Evolutionary conservation across 495 filamentous ascomycete species (phyloP).

Genomic region (Jackrogersella minutella): DNA sequence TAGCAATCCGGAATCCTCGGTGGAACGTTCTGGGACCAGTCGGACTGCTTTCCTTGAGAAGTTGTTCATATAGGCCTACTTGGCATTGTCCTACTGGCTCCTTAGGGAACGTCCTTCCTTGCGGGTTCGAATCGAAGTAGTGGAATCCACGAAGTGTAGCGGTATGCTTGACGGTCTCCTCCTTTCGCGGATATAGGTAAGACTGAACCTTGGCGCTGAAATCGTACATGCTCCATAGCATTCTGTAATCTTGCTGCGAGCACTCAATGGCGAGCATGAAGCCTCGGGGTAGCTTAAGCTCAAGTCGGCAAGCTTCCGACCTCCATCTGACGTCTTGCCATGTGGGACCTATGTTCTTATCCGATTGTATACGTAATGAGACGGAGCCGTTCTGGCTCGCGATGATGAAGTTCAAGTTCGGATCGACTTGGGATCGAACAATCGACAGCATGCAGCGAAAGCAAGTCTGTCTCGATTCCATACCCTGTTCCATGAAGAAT

Average conservation of each 20-base stretch:
- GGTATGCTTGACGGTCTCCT: conserved; percentile 72
- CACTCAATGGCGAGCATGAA: conserved; percentile 74
- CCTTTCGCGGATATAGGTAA: conserved; percentile 67
- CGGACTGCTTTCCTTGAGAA: conserved; percentile 66
- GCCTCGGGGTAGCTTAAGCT: conserved; percentile 71
- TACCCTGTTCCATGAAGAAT: conserved; percentile 71
- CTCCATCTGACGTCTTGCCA: conserved; percentile 87
- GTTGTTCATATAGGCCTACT: conserved; percentile 75
- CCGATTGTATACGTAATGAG: conserved; percentile 74
- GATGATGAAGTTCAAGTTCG: conserved; percentile 71
- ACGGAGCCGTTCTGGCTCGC: conserved; percentile 79
- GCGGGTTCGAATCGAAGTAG: conserved; percentile 73
- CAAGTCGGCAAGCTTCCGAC: conserved; percentile 64
- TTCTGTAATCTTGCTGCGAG: conserved; percentile 75
- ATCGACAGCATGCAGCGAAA: conserved; percentile 78
- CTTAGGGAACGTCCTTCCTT: conserved; percentile 72
- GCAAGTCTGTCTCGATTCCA: conserved; percentile 67
- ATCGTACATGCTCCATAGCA: conserved; percentile 80
- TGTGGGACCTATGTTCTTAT: conserved; percentile 70
- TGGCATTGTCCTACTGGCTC: conserved; percentile 75
- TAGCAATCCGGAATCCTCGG: conserved; percentile 75
- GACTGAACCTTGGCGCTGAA: conserved; percentile 77
- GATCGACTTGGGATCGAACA: conserved; percentile 70
- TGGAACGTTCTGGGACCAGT: conserved; percentile 73
- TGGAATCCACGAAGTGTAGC: conserved; percentile 72